Evolutionary conservation across 305 asterid species (phyloP), one percentile per base, ranked within the genome.

Genomic region (Fraxinus platypoda): DNA sequence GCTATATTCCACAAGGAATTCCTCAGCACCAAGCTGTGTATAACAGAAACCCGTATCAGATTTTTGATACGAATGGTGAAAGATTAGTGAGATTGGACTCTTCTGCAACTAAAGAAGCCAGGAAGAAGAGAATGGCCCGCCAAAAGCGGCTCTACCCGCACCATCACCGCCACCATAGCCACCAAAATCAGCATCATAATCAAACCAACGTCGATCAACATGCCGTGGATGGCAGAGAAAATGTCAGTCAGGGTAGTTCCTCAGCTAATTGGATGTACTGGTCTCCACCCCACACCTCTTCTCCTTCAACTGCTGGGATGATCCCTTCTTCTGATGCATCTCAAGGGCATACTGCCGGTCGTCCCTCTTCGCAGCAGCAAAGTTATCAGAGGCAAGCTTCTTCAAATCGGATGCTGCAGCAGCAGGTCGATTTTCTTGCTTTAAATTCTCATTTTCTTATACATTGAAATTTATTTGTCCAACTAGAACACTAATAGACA

Each of bases 111-210:
- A 96, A 90, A 81, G 99, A 94, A 83, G 98, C 99, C 0, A 77
- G 99, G 86, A 94, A 94, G 94, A 96, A 92, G 64, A 87, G 99
- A 84, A 97, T 97, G 99, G 98, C 98, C 0, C 90, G 98, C 1
- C 98, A 97, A 74, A 82, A 94, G 76, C 77, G 90, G 71, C 76
- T 87, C 5, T 84, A 86, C 43, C 33, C 88, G 0, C 90, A 89
- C 82, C 90, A 87, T 43, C 87, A 83, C 85, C 91, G 87, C 72
- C 92, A 87, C 77, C 75, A 23, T 9, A 77, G 73, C 17, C 81
- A 52, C 83, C 74, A 85, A 0, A 86, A 52, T 71, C 92, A 88
- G n/a, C 77, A 66, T 54, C 90, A 83, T 2, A 85, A 74, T 78
- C 89, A 84, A 19, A 33, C 73, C 35, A 83, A 78, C 23, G 90